Base-by-base conservation (phyloP, 805 yeast species). In the Saccharomycopsis sp. region DNA sequence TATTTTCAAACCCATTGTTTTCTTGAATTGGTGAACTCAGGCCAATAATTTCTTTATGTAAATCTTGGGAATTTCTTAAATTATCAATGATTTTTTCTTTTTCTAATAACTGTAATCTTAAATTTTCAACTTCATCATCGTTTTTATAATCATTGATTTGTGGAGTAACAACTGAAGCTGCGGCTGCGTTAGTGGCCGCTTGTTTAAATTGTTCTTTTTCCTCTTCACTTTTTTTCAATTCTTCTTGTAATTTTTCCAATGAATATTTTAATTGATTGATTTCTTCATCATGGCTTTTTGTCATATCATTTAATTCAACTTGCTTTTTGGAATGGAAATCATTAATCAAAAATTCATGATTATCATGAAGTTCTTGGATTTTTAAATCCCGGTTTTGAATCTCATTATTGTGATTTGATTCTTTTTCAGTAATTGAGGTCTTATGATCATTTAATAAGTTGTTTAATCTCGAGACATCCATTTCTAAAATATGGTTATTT, bases 401-500 rank as follows among this genome's bases (percentile, higher is more conserved):
- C 15, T 28, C 13, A 12, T 2, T 10, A 17, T 6, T 10, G 10
- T 8, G 10, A 10, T 6, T 17, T 14, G 36, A 40, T 15, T 13
- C 18, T 18, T 35, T n/a, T n/a, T n/a, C n/a, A n/a, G n/a, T n/a
- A n/a, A n/a, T n/a, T n/a, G n/a, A n/a, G n/a, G n/a, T n/a, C n/a
- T n/a, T n/a, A 14, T 23, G 18, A 23, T 10, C 21, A 12, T 35
- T 15, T n/a, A 35, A 14, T 2, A 20, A 8, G 8, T 23, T 10
- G 26, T 31, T 29, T 15, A 31, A 21, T 10, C 17, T n/a, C 8
- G 20, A 23, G 21, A 34, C 30, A 5, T 32, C 36, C 2, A 27
- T 23, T n/a, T 23, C 17, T 15, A 41, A 41, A 31, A 50, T 54
- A 41, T 66, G 63, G 12, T 42, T 39, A 15, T 31, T 15, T 21